Percentiles rank a stretch among this genome's conserved stretches.
phyloP scores from a whole-genome alignment of 75 land plant genomes.

The Ceratopteris richardii region DNA sequence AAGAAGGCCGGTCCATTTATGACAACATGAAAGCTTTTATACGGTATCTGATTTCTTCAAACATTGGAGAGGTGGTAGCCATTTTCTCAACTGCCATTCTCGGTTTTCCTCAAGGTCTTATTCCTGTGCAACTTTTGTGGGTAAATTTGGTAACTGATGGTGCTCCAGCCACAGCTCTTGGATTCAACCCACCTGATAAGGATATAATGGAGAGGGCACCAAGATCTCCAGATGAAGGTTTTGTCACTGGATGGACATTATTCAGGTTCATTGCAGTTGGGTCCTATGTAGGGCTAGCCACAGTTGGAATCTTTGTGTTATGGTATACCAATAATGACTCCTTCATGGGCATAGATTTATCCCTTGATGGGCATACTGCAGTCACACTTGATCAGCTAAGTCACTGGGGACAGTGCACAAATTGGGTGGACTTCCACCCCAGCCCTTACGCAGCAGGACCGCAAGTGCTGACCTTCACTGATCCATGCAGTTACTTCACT shows the following conservation, averaged over 20 bases:
- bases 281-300: conserved; percentile 33
- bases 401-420: conserved; percentile 28
- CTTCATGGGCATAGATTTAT: conserved; percentile 23
- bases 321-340: conserved; percentile 25
- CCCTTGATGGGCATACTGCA: conserved; percentile 24
- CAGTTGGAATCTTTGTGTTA: conserved; percentile 23
- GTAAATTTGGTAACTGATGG: conserved; percentile 34
- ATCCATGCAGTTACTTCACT: conserved; percentile 22
- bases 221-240: conserved; percentile 18
- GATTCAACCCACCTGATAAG: conserved; percentile 30
- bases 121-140: conserved; percentile 34
- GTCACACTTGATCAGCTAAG: conserved; percentile 23
- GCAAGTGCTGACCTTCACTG: not conserved
- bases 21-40: conserved; percentile 42
- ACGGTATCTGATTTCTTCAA: conserved; percentile 30
- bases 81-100: conserved; percentile 25
- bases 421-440: conserved; percentile 15
- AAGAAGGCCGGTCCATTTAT: conserved; percentile 28
- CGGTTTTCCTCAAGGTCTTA: conserved; percentile 7
- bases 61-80: conserved; percentile 32
- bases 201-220: conserved; percentile 32
- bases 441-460: conserved; percentile 15
- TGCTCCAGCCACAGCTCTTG: conserved; percentile 32
- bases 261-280: conserved; percentile 27
- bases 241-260: conserved; percentile 28